Base-by-base conservation (phyloP, 352 stramenopile species). In the Phytophthora podocarpi region DNA sequence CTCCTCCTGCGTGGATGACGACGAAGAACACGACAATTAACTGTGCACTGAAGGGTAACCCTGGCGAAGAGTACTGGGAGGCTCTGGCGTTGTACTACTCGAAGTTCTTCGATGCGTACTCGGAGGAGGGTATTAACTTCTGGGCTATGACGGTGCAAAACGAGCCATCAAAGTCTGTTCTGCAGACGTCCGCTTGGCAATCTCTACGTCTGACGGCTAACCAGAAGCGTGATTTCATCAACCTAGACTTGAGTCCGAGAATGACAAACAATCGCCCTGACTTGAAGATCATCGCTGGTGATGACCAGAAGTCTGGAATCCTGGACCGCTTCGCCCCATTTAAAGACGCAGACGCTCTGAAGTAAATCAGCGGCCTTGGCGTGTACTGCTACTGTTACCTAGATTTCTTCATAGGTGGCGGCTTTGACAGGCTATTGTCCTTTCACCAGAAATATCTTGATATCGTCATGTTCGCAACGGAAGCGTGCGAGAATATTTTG, bases 1-100 rank as follows among this genome's bases (percentile, higher is more conserved):
- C 75, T 12, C 86, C 87, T 11, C 91, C 90, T 0, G 68, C 69
- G 2, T 97, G 89, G 89, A 96, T 97, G 87, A 97, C 91, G 45
- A 72, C 59, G 24, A 66, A 76, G 40, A 83, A 86, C 24, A 63
- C 64, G 40, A 80, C 64, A 8, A 53, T 82, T 23, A 81, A 85
- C 35, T 81, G 71, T 20, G 24, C 68, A 7, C 43, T 89, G 23
- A 69, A 82, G 40, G 82, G 81, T 3, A 55, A 76, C 16, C 63
- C 74, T 0, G 70, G 78, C 9, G 60, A 64, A 1, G 9, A 54
- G 32, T 85, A 90, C 45, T 82, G 81, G 70, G 18, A 75, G 20
- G 74, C 85, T 4, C 76, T 88, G 45, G 87, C 85, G 13, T 45
- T 85, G 3, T 96, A 95, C 54, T 91, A 96, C 55, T 85, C 74